These are phyloP conservation scores for Pisolithus microcarpus DNA, from an alignment of 768 basidiomycete genomes.

Conservation along the genomic window DNA sequence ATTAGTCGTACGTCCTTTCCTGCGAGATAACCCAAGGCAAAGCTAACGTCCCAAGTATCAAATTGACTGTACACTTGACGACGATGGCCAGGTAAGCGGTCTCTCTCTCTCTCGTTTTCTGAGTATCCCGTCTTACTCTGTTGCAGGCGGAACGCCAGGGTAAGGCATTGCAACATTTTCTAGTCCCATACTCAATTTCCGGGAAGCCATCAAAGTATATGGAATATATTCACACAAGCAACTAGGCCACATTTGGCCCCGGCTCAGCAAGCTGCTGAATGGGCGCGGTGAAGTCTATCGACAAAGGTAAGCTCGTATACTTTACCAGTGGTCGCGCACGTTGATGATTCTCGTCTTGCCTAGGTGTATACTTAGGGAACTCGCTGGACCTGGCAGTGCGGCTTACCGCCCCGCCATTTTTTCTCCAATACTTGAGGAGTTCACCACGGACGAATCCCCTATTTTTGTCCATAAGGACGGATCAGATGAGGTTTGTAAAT, in stretches of 20 bases:
- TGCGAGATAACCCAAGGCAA: too few relatives aligned
- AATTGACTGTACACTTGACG: conserved; percentile 35
- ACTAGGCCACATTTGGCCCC: conserved; percentile 37
- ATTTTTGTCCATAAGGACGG: conserved; percentile 36
- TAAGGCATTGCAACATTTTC: conserved; percentile 1
- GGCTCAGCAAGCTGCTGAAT: conserved; percentile 31
- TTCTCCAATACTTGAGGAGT: conserved; percentile 27
- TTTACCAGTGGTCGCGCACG: not conserved
- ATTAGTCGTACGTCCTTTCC: conserved; percentile 33
- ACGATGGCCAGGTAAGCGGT: conserved; percentile 18
- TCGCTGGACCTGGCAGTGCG: conserved; percentile 26
- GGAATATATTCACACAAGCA: conserved; percentile 42
- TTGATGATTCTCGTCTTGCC: not conserved
- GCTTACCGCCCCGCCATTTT: conserved; percentile 40
- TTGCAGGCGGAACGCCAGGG: conserved; percentile 27
- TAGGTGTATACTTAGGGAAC: conserved; percentile 39
- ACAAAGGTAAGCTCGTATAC: conserved; percentile 28
- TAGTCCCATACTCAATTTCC: not conserved
- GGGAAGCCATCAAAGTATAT: conserved; percentile 35
- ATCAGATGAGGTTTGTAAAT: conserved; percentile 34
- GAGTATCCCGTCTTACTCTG: not conserved
- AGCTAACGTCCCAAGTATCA: conserved; percentile 18
- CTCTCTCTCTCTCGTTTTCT: not conserved
- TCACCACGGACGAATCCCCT: conserved; percentile 9
- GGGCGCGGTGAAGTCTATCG: conserved; percentile 43